Evolutionary conservation across 2,329 filamentous ascomycete genomes (phyloP).

Genomic region (Periconia digitata): DNA sequence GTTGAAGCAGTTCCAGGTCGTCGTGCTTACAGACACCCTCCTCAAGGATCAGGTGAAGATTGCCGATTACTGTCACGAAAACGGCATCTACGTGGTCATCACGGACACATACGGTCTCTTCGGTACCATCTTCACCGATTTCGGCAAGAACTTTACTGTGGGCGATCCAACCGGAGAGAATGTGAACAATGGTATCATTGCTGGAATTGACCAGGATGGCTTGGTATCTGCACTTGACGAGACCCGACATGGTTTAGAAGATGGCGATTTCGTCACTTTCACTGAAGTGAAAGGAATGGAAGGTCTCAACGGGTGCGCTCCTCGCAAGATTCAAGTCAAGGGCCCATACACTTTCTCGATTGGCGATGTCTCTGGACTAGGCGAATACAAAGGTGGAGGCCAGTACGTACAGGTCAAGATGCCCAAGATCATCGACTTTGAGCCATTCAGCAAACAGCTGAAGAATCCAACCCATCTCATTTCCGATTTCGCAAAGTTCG

Average conservation of each 20-base stretch:
- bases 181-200: constrained; percentile 83
- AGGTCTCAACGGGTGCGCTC: constrained; percentile 76
- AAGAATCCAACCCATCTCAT: constrained; percentile 87
- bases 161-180: constrained; percentile 90
- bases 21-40: constrained; percentile 84
- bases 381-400: constrained; percentile 84
- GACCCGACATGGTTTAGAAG: constrained; percentile 90
- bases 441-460: constrained; percentile 73
- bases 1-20: constrained; percentile 87
- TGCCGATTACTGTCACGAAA: constrained; percentile 90
- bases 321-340: constrained; percentile 89
- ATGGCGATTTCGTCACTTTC: constrained; percentile 96
- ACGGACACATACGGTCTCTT: constrained; percentile 93
- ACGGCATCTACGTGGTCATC: constrained; percentile 87
- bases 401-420: constrained; percentile 97
- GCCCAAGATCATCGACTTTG: constrained; percentile 91
- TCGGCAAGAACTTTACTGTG: constrained; percentile 89
- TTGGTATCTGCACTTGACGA: constrained; percentile 92
- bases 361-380: constrained; percentile 84
- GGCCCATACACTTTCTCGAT: constrained; percentile 97
- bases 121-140: constrained; percentile 95
- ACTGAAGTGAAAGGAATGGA: constrained; percentile 93
- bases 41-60: constrained; percentile 80
- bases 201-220: constrained; percentile 84
- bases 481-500: constrained; percentile 97